Percentiles rank a stretch among this genome's conserved stretches.
Evolutionary conservation across 164 flowering plant genomes (phyloP).

Genomic region (Nelumbo lutea): DNA sequence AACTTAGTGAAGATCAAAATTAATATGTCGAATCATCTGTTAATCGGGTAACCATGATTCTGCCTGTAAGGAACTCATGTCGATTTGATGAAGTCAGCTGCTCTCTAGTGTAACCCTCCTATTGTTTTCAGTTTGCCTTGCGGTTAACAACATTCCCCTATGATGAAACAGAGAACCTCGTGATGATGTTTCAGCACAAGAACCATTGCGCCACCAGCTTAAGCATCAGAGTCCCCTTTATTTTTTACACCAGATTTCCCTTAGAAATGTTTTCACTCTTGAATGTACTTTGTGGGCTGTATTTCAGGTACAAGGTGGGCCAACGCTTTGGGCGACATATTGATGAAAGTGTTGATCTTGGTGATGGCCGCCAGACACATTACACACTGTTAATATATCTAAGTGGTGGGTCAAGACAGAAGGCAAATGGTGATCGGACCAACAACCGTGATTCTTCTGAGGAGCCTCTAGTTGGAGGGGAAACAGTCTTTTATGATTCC

Average conservation of each 20-base stretch:
- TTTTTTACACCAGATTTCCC: background rate
- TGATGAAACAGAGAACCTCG: background rate
- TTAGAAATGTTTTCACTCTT: background rate
- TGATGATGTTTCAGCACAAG: background rate
- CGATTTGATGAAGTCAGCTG: no score
- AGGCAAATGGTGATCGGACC: conserved; percentile 27
- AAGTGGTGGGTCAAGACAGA: conserved; percentile 50
- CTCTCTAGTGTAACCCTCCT: no score
- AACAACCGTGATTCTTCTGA: conserved; percentile 26
- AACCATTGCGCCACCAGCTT: background rate
- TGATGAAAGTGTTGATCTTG: conserved; percentile 89
- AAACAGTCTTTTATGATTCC: conserved; percentile 87
- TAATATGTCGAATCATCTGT: background rate
- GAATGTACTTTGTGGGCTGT: background rate
- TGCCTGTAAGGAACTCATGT: no score
- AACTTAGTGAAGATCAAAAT: background rate
- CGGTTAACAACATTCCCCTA: background rate
- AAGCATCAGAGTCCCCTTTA: background rate
- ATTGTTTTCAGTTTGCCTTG: no score
- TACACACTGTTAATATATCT: conserved; percentile 85
- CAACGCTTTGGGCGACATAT: conserved; percentile 92
- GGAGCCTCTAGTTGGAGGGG: conserved; percentile 78
- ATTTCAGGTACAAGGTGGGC: conserved; percentile 70
- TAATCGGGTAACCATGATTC: background rate
- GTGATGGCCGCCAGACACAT: conserved; percentile 58